Conservation (phyloP, 2,329 filamentous ascomycete species). For the Colletotrichum neosansevieriae region DNA sequence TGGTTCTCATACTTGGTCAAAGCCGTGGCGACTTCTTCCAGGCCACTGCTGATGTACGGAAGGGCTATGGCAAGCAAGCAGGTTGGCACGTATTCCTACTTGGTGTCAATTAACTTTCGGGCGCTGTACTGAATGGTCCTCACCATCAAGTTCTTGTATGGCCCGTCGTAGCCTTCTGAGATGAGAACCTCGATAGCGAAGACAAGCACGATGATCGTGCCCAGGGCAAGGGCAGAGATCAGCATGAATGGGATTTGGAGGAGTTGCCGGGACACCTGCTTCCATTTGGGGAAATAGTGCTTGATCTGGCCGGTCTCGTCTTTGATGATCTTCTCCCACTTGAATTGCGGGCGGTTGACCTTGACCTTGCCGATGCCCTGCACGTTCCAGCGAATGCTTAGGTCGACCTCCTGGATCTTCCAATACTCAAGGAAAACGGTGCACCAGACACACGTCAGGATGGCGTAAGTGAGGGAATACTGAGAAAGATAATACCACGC, state of each 20-base stretch:
- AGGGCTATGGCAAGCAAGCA: constrained; percentile 75
- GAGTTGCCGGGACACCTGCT: constrained; percentile 74
- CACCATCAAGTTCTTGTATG: constrained; percentile 74
- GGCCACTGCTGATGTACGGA: constrained; percentile 72
- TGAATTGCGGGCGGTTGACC: constrained; percentile 73
- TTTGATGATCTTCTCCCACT: constrained; percentile 69
- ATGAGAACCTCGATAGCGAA: constrained; percentile 83
- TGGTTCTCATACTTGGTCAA: constrained; percentile 82
- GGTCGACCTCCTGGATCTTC: constrained; percentile 80
- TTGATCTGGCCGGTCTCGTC: constrained; percentile 74
- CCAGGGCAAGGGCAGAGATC: constrained; percentile 68
- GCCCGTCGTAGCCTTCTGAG: constrained; percentile 78
- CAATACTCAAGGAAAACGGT: constrained; percentile 83
- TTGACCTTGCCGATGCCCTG: constrained; percentile 76
- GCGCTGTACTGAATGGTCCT: constrained; percentile 41
- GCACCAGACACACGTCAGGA: constrained; percentile 76
- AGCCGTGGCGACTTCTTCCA: constrained; percentile 72
- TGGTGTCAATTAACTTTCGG: background rate
- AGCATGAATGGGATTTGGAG: constrained; percentile 77
- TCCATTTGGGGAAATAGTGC: constrained; percentile 72
- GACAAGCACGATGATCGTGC: constrained; percentile 74
- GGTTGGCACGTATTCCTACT: constrained; percentile 77
- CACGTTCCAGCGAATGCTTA: constrained; percentile 79
- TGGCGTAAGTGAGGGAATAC: constrained; percentile 78
- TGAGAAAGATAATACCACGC: constrained; percentile 77